Percentiles rank a stretch among this genome's conserved stretches.
Conservation (phyloP, 2,329 filamentous ascomycete species). For the Fusarium redolens region DNA sequence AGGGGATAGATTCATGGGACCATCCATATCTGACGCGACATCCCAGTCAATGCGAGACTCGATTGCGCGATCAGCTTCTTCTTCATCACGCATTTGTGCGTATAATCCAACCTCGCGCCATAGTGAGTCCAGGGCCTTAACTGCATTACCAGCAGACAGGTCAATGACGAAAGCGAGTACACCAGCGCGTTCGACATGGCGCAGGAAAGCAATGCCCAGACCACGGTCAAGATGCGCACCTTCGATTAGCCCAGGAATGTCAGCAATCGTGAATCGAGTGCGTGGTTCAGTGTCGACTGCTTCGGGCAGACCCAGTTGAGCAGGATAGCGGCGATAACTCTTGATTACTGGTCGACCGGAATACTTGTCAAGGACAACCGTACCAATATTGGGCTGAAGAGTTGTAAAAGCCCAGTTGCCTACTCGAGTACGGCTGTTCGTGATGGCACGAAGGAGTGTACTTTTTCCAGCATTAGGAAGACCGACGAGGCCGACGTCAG, state of each 20-base stretch:
- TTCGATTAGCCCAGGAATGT: constrained; percentile 94
- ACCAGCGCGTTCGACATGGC: constrained; percentile 92
- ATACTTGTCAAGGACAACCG: constrained; percentile 90
- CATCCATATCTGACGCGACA: constrained; percentile 59
- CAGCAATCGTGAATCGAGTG: constrained; percentile 90
- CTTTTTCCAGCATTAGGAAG: constrained; percentile 97
- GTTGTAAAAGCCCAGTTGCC: constrained; percentile 98
- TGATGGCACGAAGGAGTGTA: constrained; percentile 87
- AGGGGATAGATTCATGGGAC: constrained; percentile 42
- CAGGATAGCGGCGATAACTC: constrained; percentile 50
- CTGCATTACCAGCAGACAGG: constrained; percentile 81
- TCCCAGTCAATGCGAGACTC: constrained; percentile 68
- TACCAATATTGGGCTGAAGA: constrained; percentile 93
- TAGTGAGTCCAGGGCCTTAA: constrained; percentile 80
- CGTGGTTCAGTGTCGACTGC: constrained; percentile 66
- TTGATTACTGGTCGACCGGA: constrained; percentile 74
- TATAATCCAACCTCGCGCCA: constrained; percentile 95
- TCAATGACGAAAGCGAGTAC: constrained; percentile 96
- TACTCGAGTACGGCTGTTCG: constrained; percentile 87
- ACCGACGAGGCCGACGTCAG: constrained; percentile 93
- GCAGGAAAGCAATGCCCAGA: constrained; percentile 88
- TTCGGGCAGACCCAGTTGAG: constrained; percentile 53
- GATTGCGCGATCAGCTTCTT: constrained; percentile 73
- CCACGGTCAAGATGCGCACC: constrained; percentile 93
- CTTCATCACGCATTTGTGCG: constrained; percentile 79